Evolutionary conservation across 495 filamentous ascomycete species (phyloP), one percentile per base, ranked within the genome.

Genomic region (Achaetomiella virescens): DNA sequence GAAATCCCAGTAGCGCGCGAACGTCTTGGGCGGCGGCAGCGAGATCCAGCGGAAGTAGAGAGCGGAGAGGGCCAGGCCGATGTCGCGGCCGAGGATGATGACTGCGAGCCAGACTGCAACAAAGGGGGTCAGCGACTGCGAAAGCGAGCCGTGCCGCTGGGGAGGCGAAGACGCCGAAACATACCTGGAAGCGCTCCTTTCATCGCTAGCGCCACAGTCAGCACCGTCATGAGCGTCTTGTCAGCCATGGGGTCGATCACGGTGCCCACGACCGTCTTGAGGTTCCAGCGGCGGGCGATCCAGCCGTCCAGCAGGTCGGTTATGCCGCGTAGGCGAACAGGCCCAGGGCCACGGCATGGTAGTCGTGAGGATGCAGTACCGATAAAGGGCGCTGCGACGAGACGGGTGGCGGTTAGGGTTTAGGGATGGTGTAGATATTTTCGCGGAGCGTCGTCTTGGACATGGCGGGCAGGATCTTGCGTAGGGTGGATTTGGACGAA

Each of bases 241-340:
- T 97, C 92, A 14, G 92, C 92, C 87, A 96, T 93, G 11, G 92
- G 92, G 63, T 97, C 92, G 52, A 98, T 90, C 31, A 98, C 84
- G 45, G 87, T 91, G n/a, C 93, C 93, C 14, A 97, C 90, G 1
- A 98, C 95, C 0, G 93, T 97, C 70, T 91, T 85, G 11, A 89
- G 82, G 37, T 91, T 85, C 80, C 86, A 97, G 46, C 77, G 78
- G 40, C 93, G 83, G 15, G 93, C 93, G 55, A 98, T 90, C 74
- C 83, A 96, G 37, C 93, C 93, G 71, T 98, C 93, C 2, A 96
- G 76, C 0, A 93, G 75, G 62, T 98, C 93, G 25, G 92, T 95
- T 61, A 95, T 78, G 38, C 90, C 20, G 93, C 93, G 68, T 95
- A 95, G 27, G 84, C 84, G 64, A 97, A 96, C 12, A 98, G 79